Percentiles rank a stretch among this genome's conserved stretches.
phyloP scores from a whole-genome alignment of 2,329 filamentous ascomycete genomes.

The Colletotrichum tropicale region DNA sequence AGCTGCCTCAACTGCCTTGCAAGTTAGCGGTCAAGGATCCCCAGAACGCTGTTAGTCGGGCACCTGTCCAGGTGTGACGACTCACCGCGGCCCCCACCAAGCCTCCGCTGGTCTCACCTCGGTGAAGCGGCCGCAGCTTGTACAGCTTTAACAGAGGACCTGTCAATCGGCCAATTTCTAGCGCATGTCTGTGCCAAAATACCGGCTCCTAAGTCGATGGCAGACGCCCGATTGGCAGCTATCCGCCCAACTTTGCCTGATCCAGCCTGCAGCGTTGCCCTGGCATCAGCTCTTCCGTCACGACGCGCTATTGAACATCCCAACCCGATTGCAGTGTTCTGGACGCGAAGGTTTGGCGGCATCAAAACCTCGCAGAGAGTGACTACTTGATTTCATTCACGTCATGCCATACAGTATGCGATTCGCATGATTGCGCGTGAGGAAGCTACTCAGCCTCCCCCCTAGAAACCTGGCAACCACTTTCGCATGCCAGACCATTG shows the following conservation, averaged over 20 bases:
- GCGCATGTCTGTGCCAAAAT: background rate
- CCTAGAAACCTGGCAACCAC: no score
- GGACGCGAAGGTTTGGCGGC: no score
- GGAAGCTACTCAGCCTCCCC: no score
- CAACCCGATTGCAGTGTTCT: background rate
- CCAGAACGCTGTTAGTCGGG: background rate
- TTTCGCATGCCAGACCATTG: no score
- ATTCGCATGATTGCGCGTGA: no score
- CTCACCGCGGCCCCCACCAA: background rate
- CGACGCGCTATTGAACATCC: background rate
- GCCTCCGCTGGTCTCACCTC: background rate
- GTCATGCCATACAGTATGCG: no score
- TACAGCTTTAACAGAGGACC: background rate
- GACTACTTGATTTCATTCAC: no score
- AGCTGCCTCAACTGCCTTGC: background rate
- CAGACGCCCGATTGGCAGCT: background rate
- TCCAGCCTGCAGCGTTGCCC: background rate
- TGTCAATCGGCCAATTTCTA: background rate
- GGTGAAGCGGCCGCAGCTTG: background rate
- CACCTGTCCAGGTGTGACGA: background rate
- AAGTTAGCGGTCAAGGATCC: background rate
- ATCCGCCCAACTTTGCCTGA: background rate
- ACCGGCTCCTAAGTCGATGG: background rate
- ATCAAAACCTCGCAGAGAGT: no score
- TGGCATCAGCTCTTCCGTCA: background rate